Evolutionary conservation across 2,329 filamentous ascomycete species (phyloP).

Genomic region (Fusarium multiceps): DNA sequence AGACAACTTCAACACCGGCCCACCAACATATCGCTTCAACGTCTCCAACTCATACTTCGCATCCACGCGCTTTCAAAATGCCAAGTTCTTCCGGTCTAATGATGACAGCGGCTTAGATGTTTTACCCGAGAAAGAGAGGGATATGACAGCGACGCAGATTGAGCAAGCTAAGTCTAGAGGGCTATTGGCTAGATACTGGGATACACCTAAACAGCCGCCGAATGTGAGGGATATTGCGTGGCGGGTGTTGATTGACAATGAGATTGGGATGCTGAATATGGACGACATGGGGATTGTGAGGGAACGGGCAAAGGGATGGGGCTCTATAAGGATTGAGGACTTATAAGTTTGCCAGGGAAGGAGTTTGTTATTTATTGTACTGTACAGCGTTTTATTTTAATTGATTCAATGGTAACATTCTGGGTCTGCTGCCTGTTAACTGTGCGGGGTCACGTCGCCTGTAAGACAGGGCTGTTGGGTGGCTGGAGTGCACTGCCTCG

Average conservation of each 20-base stretch:
- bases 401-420: not conserved
- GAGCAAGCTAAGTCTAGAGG: constrained; percentile 21
- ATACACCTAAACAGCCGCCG: constrained; percentile 5
- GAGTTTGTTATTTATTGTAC: not conserved
- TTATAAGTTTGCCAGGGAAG: not conserved
- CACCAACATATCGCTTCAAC: constrained; percentile 7
- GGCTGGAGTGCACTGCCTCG: not conserved
- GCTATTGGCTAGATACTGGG: constrained; percentile 12
- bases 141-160: constrained; percentile 9
- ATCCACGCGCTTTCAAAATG: constrained; percentile 14
- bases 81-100: not conserved
- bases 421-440: not conserved
- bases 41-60: constrained; percentile 24
- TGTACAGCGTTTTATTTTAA: not conserved
- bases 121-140: not conserved
- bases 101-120: not conserved
- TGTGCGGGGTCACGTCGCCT: not conserved
- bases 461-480: too few relatives aligned
- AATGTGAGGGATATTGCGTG: constrained; percentile 22
- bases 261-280: constrained; percentile 12
- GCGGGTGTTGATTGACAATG: constrained; percentile 14
- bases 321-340: not conserved
- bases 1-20: constrained; percentile 6
- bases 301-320: constrained; percentile 16
- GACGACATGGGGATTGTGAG: constrained; percentile 28